phyloP scores from a whole-genome alignment of 768 basidiomycete species.

The Lactarius akahatsu region DNA sequence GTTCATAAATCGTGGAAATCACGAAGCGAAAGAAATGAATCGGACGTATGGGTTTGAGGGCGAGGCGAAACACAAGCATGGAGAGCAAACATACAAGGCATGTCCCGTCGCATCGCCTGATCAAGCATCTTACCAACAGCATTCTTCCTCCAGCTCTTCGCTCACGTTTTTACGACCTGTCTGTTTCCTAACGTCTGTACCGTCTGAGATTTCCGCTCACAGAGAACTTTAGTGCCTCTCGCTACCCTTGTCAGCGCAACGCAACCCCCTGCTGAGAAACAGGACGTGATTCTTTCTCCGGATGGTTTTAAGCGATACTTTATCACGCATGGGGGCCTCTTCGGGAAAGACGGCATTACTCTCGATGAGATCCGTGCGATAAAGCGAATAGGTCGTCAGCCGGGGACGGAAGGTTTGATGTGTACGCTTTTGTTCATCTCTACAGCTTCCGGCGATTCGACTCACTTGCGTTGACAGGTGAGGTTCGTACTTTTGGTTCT shows the following conservation, averaged over 20 bases:
- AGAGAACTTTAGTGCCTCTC: conserved; percentile 65
- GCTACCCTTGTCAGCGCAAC: conserved; percentile 82
- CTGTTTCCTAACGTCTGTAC: neutral
- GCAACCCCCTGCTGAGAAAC: conserved; percentile 45
- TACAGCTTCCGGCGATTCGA: neutral
- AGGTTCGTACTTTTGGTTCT: conserved; percentile 44
- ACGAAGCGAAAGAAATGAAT: conserved; percentile 98
- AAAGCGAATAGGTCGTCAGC: conserved; percentile 83
- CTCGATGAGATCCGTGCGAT: conserved; percentile 91
- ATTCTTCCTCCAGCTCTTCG: conserved; percentile 62
- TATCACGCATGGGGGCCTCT: conserved; percentile 94
- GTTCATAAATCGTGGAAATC: conserved; percentile 95
- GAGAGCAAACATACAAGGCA: conserved; percentile 92
- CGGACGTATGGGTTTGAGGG: conserved; percentile 91
- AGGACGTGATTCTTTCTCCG: conserved; percentile 71
- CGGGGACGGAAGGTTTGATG: conserved; percentile 94
- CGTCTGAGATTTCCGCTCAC: conserved; percentile 1
- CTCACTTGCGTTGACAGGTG: conserved; percentile 45
- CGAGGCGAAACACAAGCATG: conserved; percentile 95
- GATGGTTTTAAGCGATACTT: conserved; percentile 87
- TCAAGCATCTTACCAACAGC: neutral
- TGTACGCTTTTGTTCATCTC: conserved; percentile 57
- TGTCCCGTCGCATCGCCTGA: conserved; percentile 6
- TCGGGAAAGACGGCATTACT: conserved; percentile 93
- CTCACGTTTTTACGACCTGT: conserved; percentile 91